Percentiles rank a stretch among this genome's conserved stretches.
Evolutionary conservation across 805 yeast species (phyloP).

Genomic region (Candida jianshihensis): DNA sequence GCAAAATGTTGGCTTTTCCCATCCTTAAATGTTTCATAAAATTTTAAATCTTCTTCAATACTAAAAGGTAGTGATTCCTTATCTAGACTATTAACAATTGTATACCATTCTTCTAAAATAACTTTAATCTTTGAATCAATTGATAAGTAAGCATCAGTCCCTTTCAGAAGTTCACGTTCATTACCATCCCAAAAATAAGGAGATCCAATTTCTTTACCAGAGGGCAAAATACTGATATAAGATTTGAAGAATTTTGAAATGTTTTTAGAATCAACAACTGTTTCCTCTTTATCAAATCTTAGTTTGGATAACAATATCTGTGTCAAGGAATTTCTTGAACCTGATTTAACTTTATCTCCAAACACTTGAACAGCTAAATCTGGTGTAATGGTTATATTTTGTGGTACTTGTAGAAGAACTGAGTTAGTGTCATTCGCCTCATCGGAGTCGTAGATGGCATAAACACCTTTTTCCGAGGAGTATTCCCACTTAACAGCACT

Average conservation of each 20-base stretch:
- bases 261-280: conserved; percentile 6
- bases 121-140: conserved; percentile 37
- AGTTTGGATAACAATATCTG: conserved; percentile 36
- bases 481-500: conserved; percentile 26
- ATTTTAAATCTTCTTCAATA: conserved; percentile 20
- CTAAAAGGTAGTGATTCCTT: conserved; percentile 8
- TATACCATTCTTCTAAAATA: conserved; percentile 57
- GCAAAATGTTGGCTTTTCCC: conserved; percentile 20
- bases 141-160: conserved; percentile 63
- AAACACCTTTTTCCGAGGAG: conserved; percentile 26
- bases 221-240: conserved; percentile 45
- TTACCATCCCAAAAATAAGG: conserved; percentile 61
- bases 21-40: conserved; percentile 20
- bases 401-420: conserved; percentile 34
- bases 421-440: conserved; percentile 4
- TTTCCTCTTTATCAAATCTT: conserved; percentile 27
- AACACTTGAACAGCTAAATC: conserved; percentile 27
- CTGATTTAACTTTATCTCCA: conserved; percentile 7
- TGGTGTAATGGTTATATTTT: conserved; percentile 30
- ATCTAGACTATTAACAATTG: conserved; percentile 18
- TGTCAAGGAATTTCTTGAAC: conserved; percentile 13
- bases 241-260: conserved; percentile 27
- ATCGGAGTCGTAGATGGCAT: conserved; percentile 21
- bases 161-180: conserved; percentile 46
- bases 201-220: conserved; percentile 36